Evolutionary conservation across 116 monocot species (phyloP), one percentile per base, ranked within the genome.

Genomic region (Cymodocea nodosa): DNA sequence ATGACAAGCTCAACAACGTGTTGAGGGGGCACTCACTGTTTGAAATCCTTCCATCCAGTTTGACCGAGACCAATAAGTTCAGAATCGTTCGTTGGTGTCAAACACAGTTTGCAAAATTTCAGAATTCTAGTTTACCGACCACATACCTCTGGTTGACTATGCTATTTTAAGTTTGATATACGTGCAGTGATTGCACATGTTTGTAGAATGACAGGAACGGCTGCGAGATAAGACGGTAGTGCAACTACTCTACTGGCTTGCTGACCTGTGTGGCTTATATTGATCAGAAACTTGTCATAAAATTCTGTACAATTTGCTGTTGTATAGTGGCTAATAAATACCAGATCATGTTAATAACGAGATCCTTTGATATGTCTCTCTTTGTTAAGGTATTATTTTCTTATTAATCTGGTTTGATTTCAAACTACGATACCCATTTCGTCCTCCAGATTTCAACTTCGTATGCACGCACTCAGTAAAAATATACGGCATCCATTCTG

Each of bases 181-280:
- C 1, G 7, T 44, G 11, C 44, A 44, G 44, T 44, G 44, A 44
- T 5, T 44, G n/a, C 50, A 65, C 12, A 65, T 65, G 65, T 56
- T n/a, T 23, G 50, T 49, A 81, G 80, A 71, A 89, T 30, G 30
- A 30, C 30, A 30, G 30, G 30, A 30, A 3, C 30, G 30, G 79
- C 70, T 86, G 86, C 82, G 89, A 89, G 73, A 70, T 93, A 61
- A 83, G 25, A 93, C 40, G 76, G 73, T 59, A 30, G 63, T 79
- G 72, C 44, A 44, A 44, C 85, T 15, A 77, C 76, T n/a, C 84
- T 4, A 54, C 16, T 54, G 0, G n/a, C n/a, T 15, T 54, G 62
- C 0, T 36, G 15, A 35, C 13, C 0, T 23, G 24, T 57, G 14
- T 57, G 6, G 30, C 36, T 10, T 62, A 62, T 37, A 37, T 37